phyloP scores from a whole-genome alignment of 73 alveolate genomes.

The Paramecium primaurelia region DNA sequence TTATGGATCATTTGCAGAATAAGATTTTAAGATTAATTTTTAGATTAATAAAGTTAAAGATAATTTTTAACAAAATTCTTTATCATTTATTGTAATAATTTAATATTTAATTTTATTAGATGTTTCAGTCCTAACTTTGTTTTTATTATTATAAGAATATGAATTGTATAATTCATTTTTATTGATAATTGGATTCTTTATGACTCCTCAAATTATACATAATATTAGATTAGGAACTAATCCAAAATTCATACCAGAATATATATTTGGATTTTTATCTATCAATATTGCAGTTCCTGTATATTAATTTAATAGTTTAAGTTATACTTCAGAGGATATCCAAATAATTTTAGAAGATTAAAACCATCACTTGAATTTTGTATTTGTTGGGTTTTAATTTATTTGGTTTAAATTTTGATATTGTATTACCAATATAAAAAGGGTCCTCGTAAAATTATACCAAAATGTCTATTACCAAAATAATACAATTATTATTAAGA shows the following conservation, averaged over 20 bases:
- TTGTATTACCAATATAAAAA: not conserved
- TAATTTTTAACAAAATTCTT: not conserved
- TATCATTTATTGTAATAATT: not conserved
- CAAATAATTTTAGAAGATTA: slow-evolving; percentile 31
- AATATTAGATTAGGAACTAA: not conserved
- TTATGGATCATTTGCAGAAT: not conserved
- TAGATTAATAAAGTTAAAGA: not conserved
- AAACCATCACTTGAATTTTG: slow-evolving; percentile 12
- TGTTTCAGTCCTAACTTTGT: not conserved
- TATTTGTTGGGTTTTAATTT: not conserved
- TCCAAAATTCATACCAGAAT: slow-evolving; percentile 33
- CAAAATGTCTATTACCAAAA: slow-evolving; percentile 20
- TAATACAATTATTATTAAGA: not conserved
- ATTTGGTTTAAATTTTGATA: not conserved
- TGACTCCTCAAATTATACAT: slow-evolving; percentile 21
- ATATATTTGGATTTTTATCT: not conserved
- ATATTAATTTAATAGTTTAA: not conserved
- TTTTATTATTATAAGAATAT: not conserved
- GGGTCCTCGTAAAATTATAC: slow-evolving; percentile 11
- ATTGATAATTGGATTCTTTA: not conserved
- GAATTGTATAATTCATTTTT: slow-evolving; percentile 20
- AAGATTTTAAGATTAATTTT: not conserved
- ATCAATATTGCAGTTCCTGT: not conserved
- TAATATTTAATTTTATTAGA: not conserved
- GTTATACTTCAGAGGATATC: slow-evolving; percentile 35